Percentiles rank a stretch among this genome's conserved stretches.
phyloP scores from a whole-genome alignment of 305 asterid species.

The Nicotiana rustica region DNA sequence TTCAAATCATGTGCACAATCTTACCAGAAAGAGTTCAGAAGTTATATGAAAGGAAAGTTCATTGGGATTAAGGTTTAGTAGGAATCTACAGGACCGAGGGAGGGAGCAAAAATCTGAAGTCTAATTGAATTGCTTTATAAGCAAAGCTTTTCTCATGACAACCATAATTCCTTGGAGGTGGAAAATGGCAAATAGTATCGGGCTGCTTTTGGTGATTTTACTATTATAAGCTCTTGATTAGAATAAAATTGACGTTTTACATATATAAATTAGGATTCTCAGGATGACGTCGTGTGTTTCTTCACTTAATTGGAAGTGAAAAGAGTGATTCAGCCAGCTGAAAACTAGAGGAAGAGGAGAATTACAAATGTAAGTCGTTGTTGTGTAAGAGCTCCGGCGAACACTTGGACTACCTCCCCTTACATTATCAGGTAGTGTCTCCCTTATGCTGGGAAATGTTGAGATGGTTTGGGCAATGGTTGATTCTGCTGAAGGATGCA shows the following conservation, averaged over 20 bases:
- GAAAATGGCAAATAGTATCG: background rate
- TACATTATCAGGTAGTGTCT: constrained; percentile 2
- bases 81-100: background rate
- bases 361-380: background rate
- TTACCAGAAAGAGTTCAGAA: background rate
- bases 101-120: background rate
- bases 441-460: background rate
- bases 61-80: no score
- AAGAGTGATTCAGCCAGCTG: background rate
- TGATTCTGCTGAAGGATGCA: background rate
- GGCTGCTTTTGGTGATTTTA: background rate
- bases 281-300: background rate
- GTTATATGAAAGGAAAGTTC: background rate
- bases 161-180: constrained; percentile 10
- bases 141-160: background rate
- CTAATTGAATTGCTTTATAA: constrained; percentile 15
- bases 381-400: background rate
- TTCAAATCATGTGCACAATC: background rate
- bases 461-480: background rate
- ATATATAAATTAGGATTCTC: background rate
- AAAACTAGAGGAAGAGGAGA: constrained; percentile 6
- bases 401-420: background rate
- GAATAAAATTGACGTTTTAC: background rate
- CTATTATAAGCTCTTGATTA: background rate
- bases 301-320: background rate